Conservation (phyloP, 176 grass and related monocot genomes). For the Avena atlantica region DNA sequence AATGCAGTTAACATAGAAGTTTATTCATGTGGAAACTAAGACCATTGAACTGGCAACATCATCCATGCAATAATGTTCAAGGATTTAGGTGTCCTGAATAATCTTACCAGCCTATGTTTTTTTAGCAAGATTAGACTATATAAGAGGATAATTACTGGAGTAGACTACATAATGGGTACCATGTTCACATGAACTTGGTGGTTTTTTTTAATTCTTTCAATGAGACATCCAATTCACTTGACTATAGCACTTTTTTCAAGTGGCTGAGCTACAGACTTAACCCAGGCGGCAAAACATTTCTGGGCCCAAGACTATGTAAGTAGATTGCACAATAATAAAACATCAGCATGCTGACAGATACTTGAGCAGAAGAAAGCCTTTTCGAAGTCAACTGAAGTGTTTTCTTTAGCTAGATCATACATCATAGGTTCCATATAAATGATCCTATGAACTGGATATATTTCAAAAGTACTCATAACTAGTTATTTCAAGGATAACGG, state of each 20-base stretch:
- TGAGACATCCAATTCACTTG: not conserved
- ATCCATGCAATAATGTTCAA: conserved; percentile 22
- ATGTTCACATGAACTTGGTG: conserved; percentile 18
- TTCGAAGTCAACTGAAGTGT: not conserved
- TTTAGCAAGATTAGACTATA: not conserved
- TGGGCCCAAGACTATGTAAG: conserved; percentile 13
- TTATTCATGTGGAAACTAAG: conserved; percentile 36
- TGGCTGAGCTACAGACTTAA: not conserved
- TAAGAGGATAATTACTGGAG: not conserved
- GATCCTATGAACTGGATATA: not conserved
- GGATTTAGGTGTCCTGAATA: conserved; percentile 9
- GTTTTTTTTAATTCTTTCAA: not conserved
- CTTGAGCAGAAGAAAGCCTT: conserved; percentile 18
- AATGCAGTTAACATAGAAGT: conserved; percentile 6
- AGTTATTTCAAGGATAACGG: not conserved
- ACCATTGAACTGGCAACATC: not conserved
- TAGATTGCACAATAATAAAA: not conserved
- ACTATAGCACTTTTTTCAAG: not conserved
- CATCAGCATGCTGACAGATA: not conserved
- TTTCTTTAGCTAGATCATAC: conserved; percentile 1
- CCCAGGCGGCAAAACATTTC: not conserved
- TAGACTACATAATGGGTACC: conserved; percentile 21
- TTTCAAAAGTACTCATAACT: not conserved
- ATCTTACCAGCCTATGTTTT: not conserved
- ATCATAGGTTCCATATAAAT: not conserved